Conservation (phyloP, 495 filamentous ascomycete genomes). For the Penicillium macrosclerotiorum region DNA sequence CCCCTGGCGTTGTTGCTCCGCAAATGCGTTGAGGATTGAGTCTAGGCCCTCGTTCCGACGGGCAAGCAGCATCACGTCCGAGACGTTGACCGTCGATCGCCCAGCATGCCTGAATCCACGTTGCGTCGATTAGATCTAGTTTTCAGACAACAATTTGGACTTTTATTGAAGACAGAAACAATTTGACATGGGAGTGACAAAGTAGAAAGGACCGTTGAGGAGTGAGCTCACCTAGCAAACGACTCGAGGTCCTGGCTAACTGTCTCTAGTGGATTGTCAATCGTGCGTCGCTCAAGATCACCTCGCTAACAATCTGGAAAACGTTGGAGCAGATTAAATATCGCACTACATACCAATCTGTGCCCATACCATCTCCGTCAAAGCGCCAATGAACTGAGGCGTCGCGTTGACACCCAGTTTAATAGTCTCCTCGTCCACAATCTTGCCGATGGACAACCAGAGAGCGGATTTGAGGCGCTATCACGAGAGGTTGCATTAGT, state of each 20-base stretch:
- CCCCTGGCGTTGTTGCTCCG: slow-evolving; percentile 53
- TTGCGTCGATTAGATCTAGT: slow-evolving; percentile 13
- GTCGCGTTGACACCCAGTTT: slow-evolving; percentile 79
- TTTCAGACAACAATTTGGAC: too few species aligned
- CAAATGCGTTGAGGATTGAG: slow-evolving; percentile 63
- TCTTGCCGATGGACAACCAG: slow-evolving; percentile 88
- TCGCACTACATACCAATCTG: slow-evolving; percentile 81
- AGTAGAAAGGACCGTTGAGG: too few species aligned
- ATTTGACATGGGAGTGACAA: too few species aligned
- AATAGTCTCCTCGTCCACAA: slow-evolving; percentile 83
- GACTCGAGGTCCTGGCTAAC: slow-evolving; percentile 72
- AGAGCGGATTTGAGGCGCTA: slow-evolving; percentile 89
- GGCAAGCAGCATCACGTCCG: slow-evolving; percentile 84
- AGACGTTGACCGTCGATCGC: slow-evolving; percentile 72
- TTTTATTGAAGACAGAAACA: too few species aligned
- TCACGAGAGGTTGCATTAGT: neutral
- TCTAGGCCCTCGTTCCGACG: slow-evolving; percentile 83
- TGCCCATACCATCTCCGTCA: slow-evolving; percentile 88
- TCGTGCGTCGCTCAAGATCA: too few species aligned
- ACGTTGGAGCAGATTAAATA: too few species aligned
- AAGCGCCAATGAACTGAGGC: slow-evolving; percentile 88
- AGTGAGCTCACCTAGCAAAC: slow-evolving; percentile 64
- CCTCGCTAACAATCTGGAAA: too few species aligned
- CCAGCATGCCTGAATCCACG: slow-evolving; percentile 66
- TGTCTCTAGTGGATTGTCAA: slow-evolving; percentile 53